Evolutionary conservation across 139 green algal genomes (phyloP).

Genomic region (Tetraselmis striata): DNA sequence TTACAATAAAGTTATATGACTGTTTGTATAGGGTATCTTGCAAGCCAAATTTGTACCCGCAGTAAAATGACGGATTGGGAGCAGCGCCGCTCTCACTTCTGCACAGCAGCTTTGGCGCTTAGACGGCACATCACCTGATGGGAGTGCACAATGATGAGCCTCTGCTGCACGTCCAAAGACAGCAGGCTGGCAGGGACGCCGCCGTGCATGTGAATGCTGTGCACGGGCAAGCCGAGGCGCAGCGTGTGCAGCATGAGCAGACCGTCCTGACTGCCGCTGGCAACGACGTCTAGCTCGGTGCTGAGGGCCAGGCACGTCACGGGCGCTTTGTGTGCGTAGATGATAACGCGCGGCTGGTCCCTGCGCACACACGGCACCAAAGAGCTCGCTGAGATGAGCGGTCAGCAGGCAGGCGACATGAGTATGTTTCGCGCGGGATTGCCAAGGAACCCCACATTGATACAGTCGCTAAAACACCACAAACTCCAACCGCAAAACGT

Average conservation of each 20-base stretch:
- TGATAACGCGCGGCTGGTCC: conserved; percentile 27
- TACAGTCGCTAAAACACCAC: too few species aligned
- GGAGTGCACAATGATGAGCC: conserved; percentile 33
- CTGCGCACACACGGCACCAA: conserved; percentile 6
- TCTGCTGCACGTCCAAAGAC: conserved; percentile 11
- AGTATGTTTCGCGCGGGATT: too few species aligned
- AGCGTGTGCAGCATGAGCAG: conserved; percentile 54
- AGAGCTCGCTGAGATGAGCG: not conserved
- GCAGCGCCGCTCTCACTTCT: not conserved
- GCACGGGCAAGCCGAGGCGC: conserved; percentile 25
- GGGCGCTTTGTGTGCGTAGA: conserved; percentile 50
- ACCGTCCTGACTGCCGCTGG: conserved; percentile 32
- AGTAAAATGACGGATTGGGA: too few species aligned
- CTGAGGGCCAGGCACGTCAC: conserved; percentile 45
- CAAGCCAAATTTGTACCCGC: too few species aligned
- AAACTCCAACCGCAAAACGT: too few species aligned
- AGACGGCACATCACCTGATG: not conserved
- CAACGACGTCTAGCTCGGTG: conserved; percentile 51
- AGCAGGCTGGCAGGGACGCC: conserved; percentile 7
- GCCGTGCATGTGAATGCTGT: conserved; percentile 17
- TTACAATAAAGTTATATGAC: too few species aligned
- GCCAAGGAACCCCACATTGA: too few species aligned
- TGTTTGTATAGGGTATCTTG: too few species aligned
- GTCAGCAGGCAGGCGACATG: too few species aligned
- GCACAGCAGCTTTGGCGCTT: not conserved